Conservation (phyloP, 441 rosid genomes). For the Macaranga tanarius region DNA sequence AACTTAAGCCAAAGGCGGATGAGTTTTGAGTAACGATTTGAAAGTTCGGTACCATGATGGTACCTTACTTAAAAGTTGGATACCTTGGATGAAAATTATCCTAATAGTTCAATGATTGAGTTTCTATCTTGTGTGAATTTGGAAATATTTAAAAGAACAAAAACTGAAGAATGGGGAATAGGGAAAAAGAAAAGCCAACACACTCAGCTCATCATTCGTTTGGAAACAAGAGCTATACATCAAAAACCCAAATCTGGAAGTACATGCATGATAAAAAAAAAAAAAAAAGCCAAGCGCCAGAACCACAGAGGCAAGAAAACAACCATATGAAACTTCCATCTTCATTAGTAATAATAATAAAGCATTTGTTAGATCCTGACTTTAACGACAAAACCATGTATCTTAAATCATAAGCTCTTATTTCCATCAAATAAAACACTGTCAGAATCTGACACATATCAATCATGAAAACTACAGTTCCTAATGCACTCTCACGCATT, state of each 20-base stretch:
- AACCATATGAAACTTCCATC: neutral
- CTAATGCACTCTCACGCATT: neutral
- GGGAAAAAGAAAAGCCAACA: neutral
- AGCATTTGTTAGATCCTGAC: neutral
- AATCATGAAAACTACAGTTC: neutral
- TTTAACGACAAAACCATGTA: neutral
- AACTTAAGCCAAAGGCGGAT: too few species aligned
- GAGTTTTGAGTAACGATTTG: too few species aligned
- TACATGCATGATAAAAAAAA: neutral
- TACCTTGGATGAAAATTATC: too few species aligned
- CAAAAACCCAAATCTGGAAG: constrained; percentile 3
- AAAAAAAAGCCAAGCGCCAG: too few species aligned
- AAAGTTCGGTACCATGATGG: too few species aligned
- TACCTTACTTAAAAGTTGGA: too few species aligned
- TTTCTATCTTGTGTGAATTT: too few species aligned
- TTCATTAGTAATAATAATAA: neutral
- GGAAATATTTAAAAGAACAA: too few species aligned
- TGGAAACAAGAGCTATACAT: constrained; percentile 15
- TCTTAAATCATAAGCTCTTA: neutral
- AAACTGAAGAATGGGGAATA: too few species aligned
- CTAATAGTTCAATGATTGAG: too few species aligned
- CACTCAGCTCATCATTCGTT: neutral
- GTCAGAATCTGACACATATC: constrained; percentile 1
- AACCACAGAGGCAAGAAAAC: neutral
- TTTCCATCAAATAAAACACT: constrained; percentile 6